These are phyloP conservation scores for Diaporthe vexans DNA, from an alignment of 2,329 filamentous ascomycete genomes.

Conservation along the genomic window DNA sequence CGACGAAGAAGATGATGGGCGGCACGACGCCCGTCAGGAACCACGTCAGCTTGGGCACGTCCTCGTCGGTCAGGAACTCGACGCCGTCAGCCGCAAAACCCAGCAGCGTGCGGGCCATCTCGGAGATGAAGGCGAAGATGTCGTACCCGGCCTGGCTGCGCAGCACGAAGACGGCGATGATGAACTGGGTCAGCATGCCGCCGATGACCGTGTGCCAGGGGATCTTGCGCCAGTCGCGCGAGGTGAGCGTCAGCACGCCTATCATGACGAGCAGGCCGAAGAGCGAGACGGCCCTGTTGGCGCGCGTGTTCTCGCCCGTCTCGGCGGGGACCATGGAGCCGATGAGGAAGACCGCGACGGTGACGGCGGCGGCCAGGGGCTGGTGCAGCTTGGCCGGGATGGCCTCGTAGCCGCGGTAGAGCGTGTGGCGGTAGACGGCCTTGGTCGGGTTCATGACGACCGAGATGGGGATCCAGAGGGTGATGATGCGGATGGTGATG, in stretches of 20 bases:
- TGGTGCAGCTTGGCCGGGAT: conserved; percentile 78
- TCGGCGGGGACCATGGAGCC: conserved; percentile 83
- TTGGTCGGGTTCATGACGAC: conserved; percentile 77
- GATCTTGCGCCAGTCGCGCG: conserved; percentile 73
- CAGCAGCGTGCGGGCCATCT: conserved; percentile 79
- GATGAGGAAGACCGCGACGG: conserved; percentile 81
- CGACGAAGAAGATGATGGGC: conserved; percentile 95
- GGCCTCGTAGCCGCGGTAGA: conserved; percentile 67
- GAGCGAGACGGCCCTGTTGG: conserved; percentile 84
- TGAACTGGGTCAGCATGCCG: conserved; percentile 89
- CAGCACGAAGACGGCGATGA: conserved; percentile 90
- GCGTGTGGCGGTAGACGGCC: conserved; percentile 77
- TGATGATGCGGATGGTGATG: conserved; percentile 80
- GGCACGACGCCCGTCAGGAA: conserved; percentile 88
- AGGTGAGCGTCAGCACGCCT: conserved; percentile 76
- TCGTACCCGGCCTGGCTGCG: conserved; percentile 85
- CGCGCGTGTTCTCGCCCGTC: conserved; percentile 80
- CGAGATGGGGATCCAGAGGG: conserved; percentile 78
- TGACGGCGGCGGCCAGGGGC: conserved; percentile 72
- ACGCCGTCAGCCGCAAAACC: conserved; percentile 82
- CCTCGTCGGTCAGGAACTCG: conserved; percentile 74
- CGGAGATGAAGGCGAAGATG: conserved; percentile 91
- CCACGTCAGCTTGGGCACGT: conserved; percentile 63
- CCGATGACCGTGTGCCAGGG: conserved; percentile 87
- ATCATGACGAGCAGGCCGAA: conserved; percentile 84